Percentiles rank a stretch among this genome's conserved stretches.
phyloP scores from a whole-genome alignment of 805 yeast genomes.

The Isabelozyma gotoi region DNA sequence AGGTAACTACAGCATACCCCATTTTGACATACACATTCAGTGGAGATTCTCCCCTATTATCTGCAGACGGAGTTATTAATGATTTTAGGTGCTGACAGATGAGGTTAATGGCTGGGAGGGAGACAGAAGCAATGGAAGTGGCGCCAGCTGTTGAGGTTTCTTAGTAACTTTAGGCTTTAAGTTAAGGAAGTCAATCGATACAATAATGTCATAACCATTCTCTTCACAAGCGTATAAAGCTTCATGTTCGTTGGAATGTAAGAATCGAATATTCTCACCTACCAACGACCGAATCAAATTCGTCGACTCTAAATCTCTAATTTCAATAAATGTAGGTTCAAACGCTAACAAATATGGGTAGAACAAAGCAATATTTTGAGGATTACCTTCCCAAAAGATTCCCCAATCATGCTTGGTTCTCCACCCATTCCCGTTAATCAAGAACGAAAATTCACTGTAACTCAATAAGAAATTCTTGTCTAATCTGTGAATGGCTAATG shows the following conservation, averaged over 20 bases:
- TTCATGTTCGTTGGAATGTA: conserved; percentile 90
- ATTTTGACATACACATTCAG: too few species aligned
- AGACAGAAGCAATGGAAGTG: background rate
- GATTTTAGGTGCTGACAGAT: too few species aligned
- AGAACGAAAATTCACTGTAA: conserved; percentile 91
- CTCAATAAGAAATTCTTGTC: conserved; percentile 85
- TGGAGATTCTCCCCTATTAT: too few species aligned
- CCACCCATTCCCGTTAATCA: conserved; percentile 96
- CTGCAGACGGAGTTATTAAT: too few species aligned
- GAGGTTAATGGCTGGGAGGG: too few species aligned
- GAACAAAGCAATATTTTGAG: conserved; percentile 88
- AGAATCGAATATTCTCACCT: conserved; percentile 86
- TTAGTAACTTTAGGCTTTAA: conserved; percentile 34
- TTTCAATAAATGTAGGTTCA: conserved; percentile 87
- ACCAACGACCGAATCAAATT: conserved; percentile 83
- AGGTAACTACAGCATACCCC: too few species aligned
- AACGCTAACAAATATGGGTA: conserved; percentile 92
- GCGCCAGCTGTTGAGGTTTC: background rate
- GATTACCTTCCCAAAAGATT: conserved; percentile 95
- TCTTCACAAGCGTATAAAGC: conserved; percentile 91
- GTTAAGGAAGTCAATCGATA: conserved; percentile 86
- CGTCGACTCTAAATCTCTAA: conserved; percentile 85
- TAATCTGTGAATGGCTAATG: conserved; percentile 87
- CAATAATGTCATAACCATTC: conserved; percentile 87
- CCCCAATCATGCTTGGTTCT: conserved; percentile 91